Conservation (phyloP, 1,284 basidiomycete genomes). For the Dichomitus squalens region DNA sequence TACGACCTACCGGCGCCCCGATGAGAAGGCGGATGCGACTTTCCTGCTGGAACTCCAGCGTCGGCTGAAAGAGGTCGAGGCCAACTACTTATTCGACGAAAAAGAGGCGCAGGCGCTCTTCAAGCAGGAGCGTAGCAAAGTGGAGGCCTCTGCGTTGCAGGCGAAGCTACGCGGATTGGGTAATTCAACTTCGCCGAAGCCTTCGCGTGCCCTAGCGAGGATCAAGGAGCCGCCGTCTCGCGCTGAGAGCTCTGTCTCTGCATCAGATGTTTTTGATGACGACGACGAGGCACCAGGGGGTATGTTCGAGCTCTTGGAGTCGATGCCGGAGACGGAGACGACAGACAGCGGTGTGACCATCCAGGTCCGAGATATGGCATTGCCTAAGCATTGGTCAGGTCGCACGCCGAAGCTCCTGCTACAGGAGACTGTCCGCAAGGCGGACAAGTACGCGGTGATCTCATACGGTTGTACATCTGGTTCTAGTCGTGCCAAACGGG, state of each 20-base stretch:
- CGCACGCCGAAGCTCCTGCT: constrained; percentile 74
- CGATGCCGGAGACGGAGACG: constrained; percentile 54
- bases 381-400: constrained; percentile 82
- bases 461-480: constrained; percentile 70
- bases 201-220: neutral
- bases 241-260: constrained; percentile 7
- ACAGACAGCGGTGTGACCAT: constrained; percentile 60
- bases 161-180: constrained; percentile 51
- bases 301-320: constrained; percentile 81
- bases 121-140: constrained; percentile 55
- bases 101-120: constrained; percentile 69
- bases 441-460: constrained; percentile 76
- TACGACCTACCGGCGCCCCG: constrained; percentile 33
- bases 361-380: constrained; percentile 71
- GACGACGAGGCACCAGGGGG: constrained; percentile 64
- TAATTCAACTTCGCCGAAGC: constrained; percentile 1
- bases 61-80: constrained; percentile 57
- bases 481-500: constrained; percentile 70
- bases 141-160: constrained; percentile 53
- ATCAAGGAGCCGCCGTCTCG: constrained; percentile 18
- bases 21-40: constrained; percentile 39
- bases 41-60: constrained; percentile 51
- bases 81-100: constrained; percentile 77
- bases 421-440: constrained; percentile 63
- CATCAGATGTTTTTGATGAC: constrained; percentile 51